Percentiles rank a stretch among this genome's conserved stretches.
Evolutionary conservation across 2,329 filamentous ascomycete species (phyloP).

Genomic region (Arthrobotrys megalospora): DNA sequence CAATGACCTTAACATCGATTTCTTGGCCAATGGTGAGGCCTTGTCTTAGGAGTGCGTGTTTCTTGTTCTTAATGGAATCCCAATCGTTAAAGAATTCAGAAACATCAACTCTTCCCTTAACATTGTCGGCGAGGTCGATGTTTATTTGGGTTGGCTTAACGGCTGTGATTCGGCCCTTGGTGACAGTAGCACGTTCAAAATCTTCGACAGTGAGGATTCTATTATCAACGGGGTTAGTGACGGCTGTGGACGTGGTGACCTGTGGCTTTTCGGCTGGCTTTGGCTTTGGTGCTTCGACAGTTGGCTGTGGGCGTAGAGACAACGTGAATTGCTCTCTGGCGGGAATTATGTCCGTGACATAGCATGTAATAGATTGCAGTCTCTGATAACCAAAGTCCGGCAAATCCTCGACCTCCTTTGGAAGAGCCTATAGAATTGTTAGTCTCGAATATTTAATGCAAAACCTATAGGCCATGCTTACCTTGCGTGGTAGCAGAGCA

Average conservation of each 20-base stretch:
- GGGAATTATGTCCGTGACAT: slow-evolving; percentile 80
- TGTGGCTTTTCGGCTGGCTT: slow-evolving; percentile 67
- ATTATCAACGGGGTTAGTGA: slow-evolving; percentile 76
- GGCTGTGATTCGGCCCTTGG: slow-evolving; percentile 83
- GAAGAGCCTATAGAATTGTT: slow-evolving; percentile 77
- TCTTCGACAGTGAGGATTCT: slow-evolving; percentile 78
- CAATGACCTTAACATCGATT: slow-evolving; percentile 82
- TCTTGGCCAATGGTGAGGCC: slow-evolving; percentile 77
- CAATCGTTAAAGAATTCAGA: slow-evolving; percentile 91
- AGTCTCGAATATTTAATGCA: background rate
- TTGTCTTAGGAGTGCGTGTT: slow-evolving; percentile 78
- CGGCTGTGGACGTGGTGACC: slow-evolving; percentile 66
- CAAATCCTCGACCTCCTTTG: slow-evolving; percentile 77
- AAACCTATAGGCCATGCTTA: slow-evolving; percentile 7
- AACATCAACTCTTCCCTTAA: slow-evolving; percentile 92
- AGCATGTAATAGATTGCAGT: slow-evolving; percentile 81
- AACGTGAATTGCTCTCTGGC: slow-evolving; percentile 79
- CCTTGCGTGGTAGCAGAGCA: slow-evolving; percentile 77
- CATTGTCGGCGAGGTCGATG: slow-evolving; percentile 86
- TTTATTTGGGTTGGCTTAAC: slow-evolving; percentile 94
- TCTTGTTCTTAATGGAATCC: slow-evolving; percentile 87
- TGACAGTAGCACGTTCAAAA: slow-evolving; percentile 79
- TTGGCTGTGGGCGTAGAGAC: slow-evolving; percentile 71
- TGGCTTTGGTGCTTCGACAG: slow-evolving; percentile 70
- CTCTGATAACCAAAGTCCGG: slow-evolving; percentile 84